phyloP scores from a whole-genome alignment of 2,329 filamentous ascomycete genomes.

The Grosmannia penicillata region DNA sequence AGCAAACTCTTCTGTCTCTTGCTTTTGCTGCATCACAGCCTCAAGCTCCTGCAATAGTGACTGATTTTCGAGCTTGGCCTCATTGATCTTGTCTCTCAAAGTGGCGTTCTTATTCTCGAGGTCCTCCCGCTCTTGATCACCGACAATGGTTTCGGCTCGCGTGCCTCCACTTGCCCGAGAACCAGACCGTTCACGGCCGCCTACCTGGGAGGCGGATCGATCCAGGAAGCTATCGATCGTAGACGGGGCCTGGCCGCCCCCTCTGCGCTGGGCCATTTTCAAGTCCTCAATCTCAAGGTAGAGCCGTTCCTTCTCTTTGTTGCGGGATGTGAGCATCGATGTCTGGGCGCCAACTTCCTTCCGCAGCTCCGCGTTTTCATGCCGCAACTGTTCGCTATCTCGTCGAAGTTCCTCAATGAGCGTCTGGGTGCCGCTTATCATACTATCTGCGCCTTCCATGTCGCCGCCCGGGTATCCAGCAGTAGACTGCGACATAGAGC shows the following conservation, averaged over 20 bases:
- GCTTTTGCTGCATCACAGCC: conserved; percentile 48
- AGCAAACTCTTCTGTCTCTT: conserved; percentile 41
- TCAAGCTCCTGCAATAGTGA: conserved; percentile 74
- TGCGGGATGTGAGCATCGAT: conserved; percentile 91
- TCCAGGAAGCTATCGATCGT: conserved; percentile 86
- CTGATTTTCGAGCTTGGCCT: conserved; percentile 78
- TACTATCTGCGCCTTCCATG: conserved; percentile 29
- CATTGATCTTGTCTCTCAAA: conserved; percentile 73
- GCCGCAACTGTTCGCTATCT: conserved; percentile 62
- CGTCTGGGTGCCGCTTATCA: conserved; percentile 43
- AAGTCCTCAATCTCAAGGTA: conserved; percentile 97
- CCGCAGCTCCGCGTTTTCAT: conserved; percentile 83
- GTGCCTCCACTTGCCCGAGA: conserved; percentile 61
- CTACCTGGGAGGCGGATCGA: conserved; percentile 76
- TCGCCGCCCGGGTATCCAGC: conserved; percentile 13
- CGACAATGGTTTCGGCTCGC: conserved; percentile 37
- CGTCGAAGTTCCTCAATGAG: conserved; percentile 62
- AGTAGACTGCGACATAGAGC: conserved; percentile 17
- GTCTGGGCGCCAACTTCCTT: conserved; percentile 91
- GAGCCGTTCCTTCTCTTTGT: conserved; percentile 84
- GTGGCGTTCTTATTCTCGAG: conserved; percentile 73
- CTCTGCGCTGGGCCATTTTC: conserved; percentile 71
- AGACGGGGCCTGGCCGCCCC: conserved; percentile 38
- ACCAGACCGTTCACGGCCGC: conserved; percentile 51
- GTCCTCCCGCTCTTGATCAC: conserved; percentile 74